Base-by-base conservation (phyloP, 306 rosid genomes). In the Cicer pinnatifidum region DNA sequence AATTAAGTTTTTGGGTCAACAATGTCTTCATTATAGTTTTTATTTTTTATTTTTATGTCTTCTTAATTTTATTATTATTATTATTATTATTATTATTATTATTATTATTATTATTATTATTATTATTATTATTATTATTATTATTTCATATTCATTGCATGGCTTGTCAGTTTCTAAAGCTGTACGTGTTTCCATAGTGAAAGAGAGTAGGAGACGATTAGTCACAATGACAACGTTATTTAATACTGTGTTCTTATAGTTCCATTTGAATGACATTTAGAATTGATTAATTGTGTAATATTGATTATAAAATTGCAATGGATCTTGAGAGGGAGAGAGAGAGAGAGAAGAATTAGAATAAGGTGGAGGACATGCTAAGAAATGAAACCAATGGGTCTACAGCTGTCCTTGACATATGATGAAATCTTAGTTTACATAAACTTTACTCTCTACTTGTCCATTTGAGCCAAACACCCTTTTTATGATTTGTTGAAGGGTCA, bases 371-470 rank as follows among this genome's bases (percentile, higher is more conserved):
- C 66, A 66, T 47, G 1, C 59, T 4, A 47, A 38, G 44, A 64
- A 73, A 52, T 1, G 53, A 4, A 46, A 44, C 64, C 71, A 76
- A 53, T 76, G 74, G 53, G 46, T 82, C 80, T 41, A 74, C 84
- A 80, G 84, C 87, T 82, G 82, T 82, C 72, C 9, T 17, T 61
- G 54, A 67, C 43, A 57, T 28, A 3, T 60, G 39, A 74, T 64
- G 67, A 73, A 60, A 72, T 67, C 57, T 67, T 56, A 19, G 41
- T 61, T 68, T 78, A 78, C 71, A 54, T 68, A 75, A 75, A 78
- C 67, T 61, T 57, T 70, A 61, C 19, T 33, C 28, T 9, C 53
- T 40, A 53, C 16, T 78, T 83, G 56, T 38, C 83, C 73, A 69
- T 60, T 82, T 82, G 80, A 84, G 59, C 82, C 51, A 38, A 76